Evolutionary conservation across 2,329 filamentous ascomycete genomes (phyloP).

Genomic region (Podosphaera fusca): DNA sequence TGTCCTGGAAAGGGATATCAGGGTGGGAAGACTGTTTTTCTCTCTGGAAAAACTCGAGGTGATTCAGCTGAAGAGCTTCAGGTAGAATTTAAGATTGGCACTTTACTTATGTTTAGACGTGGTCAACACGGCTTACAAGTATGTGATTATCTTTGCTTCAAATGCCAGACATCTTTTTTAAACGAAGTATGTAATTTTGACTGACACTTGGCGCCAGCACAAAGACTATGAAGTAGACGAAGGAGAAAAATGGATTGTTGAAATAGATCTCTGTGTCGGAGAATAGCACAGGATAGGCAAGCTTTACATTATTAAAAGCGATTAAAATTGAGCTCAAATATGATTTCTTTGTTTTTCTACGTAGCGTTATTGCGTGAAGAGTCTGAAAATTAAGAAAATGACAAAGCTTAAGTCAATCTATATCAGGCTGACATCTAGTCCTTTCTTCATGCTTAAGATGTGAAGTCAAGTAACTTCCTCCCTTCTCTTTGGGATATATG

Average conservation of each 20-base stretch:
- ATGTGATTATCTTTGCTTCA: constrained; percentile 13
- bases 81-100: constrained; percentile 58
- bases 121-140: constrained; percentile 69
- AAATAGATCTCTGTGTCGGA: constrained; percentile 53
- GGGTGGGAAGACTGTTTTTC: constrained; percentile 84
- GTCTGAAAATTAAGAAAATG: too few species aligned
- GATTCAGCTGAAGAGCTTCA: constrained; percentile 35
- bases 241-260: constrained; percentile 79
- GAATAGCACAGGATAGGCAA: too few species aligned
- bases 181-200: neutral
- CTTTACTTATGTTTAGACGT: constrained; percentile 70
- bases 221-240: constrained; percentile 57
- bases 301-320: too few species aligned
- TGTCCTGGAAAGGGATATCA: constrained; percentile 49
- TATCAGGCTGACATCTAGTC: too few species aligned
- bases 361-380: too few species aligned
- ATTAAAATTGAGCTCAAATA: too few species aligned
- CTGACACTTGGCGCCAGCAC: constrained; percentile 26
- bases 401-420: too few species aligned
- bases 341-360: too few species aligned
- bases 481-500: too few species aligned
- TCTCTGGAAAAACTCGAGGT: constrained; percentile 30
- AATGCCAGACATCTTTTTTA: neutral
- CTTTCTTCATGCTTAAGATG: too few species aligned
- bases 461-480: too few species aligned